phyloP scores from a whole-genome alignment of 2,329 filamentous ascomycete genomes.

The Polytolypa hystricis region DNA sequence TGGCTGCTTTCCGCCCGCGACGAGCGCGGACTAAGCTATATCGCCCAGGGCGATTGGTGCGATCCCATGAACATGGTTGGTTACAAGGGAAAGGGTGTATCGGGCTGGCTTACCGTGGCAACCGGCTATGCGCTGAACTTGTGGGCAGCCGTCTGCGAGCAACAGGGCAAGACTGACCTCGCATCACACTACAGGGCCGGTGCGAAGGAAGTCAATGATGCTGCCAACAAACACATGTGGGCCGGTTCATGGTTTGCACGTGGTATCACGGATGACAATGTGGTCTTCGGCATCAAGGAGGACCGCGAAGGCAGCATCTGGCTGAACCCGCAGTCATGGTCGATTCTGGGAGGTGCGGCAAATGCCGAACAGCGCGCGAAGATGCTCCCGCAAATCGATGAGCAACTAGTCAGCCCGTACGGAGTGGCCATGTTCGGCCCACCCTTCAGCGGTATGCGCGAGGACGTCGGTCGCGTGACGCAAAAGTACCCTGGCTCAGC shows the following conservation, averaged over 20 bases:
- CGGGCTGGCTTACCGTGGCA: conserved; percentile 48
- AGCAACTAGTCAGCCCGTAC: conserved; percentile 43
- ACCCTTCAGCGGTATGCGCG: conserved; percentile 44
- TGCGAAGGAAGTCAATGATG: conserved; percentile 38
- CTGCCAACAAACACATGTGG: conserved; percentile 44
- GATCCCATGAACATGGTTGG: conserved; percentile 55
- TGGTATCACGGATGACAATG: conserved; percentile 47
- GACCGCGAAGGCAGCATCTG: conserved; percentile 47
- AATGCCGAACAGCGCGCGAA: conserved; percentile 30
- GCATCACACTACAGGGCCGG: conserved; percentile 37
- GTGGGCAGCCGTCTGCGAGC: conserved; percentile 44
- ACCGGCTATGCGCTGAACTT: conserved; percentile 43
- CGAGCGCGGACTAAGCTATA: conserved; percentile 44
- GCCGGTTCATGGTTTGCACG: conserved; percentile 47
- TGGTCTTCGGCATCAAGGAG: conserved; percentile 40
- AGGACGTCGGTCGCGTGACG: conserved; percentile 48
- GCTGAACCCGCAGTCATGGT: conserved; percentile 48
- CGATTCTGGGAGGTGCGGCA: conserved; percentile 45
- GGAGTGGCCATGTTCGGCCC: conserved; percentile 47
- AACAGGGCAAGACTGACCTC: conserved; percentile 29
- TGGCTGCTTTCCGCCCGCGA: conserved; percentile 44
- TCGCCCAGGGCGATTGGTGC: conserved; percentile 51
- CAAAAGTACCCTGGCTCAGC: conserved; percentile 48
- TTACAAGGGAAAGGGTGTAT: conserved; percentile 47
- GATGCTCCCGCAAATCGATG: conserved; percentile 41